Evolutionary conservation across 371 early-diverging fungal genomes (phyloP), one percentile per base, ranked within the genome.

Genomic region (Umbelopsis sp.): DNA sequence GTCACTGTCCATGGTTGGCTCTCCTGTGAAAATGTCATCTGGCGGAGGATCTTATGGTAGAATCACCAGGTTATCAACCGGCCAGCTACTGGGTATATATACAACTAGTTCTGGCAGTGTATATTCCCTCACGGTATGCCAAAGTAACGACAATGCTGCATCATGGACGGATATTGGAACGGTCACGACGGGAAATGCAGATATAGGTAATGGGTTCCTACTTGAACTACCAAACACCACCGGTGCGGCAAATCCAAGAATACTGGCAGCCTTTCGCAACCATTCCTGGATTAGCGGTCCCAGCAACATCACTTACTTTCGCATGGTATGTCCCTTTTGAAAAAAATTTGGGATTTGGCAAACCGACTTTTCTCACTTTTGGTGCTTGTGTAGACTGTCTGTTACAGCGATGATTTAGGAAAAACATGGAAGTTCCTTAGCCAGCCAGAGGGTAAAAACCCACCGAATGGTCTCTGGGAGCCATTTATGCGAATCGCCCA

Each of bases 341-440:
- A 38, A 38, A 38, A 0, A 0, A 1, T 41, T 5, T 41, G 1
- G 41, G 1, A 50, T 50, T 50, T 50, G 29, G 29, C 29, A 29
- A 29, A 29, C 50, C n/a, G 22, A 3, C n/a, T 4, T 10, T 9
- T 50, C 20, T 50, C 5, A 50, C 7, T 20, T 3, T 50, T 5
- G 4, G 0, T 16, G 50, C 20, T 4, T n/a, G n/a, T 24, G 20
- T 50, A 50, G 50, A 62, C 63, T 62, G 63, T 62, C 2, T 62
- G 63, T 25, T 62, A 35, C n/a, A 62, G 63, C n/a, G 63, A 62
- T 29, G 63, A 62, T 32, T 11, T 11, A 29, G 63, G 63, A 4
- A 62, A 16, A 32, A 62, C 63, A 7, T 62, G 63, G 63, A n/a
- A n/a, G 24, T 62, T 16, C n/a, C 63, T 62, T n/a, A 62, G 63